Evolutionary conservation across 2,329 filamentous ascomycete species (phyloP), one percentile per base, ranked within the genome.

Genomic region (Cladosporium sp.): DNA sequence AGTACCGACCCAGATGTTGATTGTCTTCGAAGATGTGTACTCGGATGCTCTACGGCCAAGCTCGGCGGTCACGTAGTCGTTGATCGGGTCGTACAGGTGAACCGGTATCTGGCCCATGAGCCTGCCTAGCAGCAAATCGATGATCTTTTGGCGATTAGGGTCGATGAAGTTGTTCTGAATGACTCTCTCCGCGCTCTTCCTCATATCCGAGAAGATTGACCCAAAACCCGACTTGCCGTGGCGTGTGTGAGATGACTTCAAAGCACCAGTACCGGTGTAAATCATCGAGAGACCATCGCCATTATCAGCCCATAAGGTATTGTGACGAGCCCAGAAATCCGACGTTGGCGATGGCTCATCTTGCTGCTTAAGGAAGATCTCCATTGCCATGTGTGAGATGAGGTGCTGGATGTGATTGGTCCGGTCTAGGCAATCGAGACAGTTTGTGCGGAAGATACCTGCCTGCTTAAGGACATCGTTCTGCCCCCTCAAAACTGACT

Each of bases 111-210:
- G 92, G 22, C 89, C 87, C 54, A 95, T 85, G 38, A 95, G 72
- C 50, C 90, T 81, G 2, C 92, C 92, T n/a, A 98, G 77, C 5
- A 98, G 78, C 73, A 95, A 85, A 69, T 98, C 93, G 60, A 98
- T 97, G 1, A 89, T 96, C 61, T 89, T 91, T 67, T 98, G 93
- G 43, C 90, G 80, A 18, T 85, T 87, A 59, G 95, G 95, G 68
- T 98, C 93, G 8, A 90, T 82, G 67, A 98, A 97, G 66, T 96
- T 97, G 72, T 98, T 98, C 72, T 96, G 92, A 66, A 96, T 97
- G 57, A 96, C 81, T 55, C 93, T 81, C 49, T 93, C 93, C 1
- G 92, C 91, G 59, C 89, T 95, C 71, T 98, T 98, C 51, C 92
- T 83, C 42, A 90, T 87, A 72, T 98, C 93, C n/a, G 93, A 91